These are phyloP conservation scores for Ballota nigra DNA, from an alignment of 257 asterid genomes.

Conservation along the genomic window DNA sequence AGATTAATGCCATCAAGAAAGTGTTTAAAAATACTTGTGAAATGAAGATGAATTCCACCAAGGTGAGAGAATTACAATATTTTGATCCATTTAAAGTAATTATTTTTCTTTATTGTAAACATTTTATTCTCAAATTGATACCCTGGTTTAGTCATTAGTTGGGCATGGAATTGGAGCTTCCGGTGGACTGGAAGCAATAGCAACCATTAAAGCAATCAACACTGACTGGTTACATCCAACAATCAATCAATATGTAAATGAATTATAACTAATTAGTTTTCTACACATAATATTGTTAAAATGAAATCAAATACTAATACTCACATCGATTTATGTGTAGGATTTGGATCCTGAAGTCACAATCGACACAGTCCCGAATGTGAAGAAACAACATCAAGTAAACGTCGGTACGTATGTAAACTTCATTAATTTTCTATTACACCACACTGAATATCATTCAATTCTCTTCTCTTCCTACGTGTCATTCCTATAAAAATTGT, in stretches of 20 bases:
- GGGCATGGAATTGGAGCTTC: not conserved
- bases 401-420: too few species aligned
- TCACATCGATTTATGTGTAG: not conserved
- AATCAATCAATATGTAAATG: not conserved
- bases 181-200: not conserved
- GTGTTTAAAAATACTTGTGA: not conserved
- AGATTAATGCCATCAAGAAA: not conserved
- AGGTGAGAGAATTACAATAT: not conserved
- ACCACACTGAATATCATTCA: too few species aligned
- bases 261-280: too few species aligned
- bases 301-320: too few species aligned
- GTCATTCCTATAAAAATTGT: too few species aligned
- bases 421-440: too few species aligned
- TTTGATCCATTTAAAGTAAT: too few species aligned
- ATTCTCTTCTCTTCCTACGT: too few species aligned
- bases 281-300: too few species aligned
- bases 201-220: not conserved
- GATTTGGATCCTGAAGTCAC: not conserved
- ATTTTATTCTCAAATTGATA: too few species aligned
- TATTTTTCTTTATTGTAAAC: too few species aligned
- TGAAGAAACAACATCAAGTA: not conserved
- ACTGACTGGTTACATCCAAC: not conserved
- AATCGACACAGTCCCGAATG: not conserved
- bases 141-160: not conserved
- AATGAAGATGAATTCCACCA: not conserved